Evolutionary conservation across 225 moss, liverwort and hornwort species (phyloP), one percentile per base, ranked within the genome.

Genomic region (Physcomitrellopsis africana): DNA sequence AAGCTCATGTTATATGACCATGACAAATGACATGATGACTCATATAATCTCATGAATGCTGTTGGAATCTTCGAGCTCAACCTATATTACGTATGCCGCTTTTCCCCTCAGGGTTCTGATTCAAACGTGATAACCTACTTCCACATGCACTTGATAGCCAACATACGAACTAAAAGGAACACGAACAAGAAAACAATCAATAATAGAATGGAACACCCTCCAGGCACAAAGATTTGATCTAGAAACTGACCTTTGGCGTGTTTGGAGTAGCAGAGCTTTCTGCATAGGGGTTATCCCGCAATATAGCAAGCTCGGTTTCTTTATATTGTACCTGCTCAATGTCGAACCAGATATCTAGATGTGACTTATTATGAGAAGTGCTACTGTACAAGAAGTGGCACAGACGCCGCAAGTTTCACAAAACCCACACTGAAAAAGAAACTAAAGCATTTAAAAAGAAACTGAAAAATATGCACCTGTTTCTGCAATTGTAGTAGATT

Each of bases 231-330:
- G 55, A 44, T 51, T 65, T 82, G 26, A 74, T 24, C 37, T 53
- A 63, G 47, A 45, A 53, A 67, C 63, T 80, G 53, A 82, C 80
- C 83, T 85, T 87, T 13, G 85, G 87, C 37, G 85, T 79, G 61
- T 80, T 86, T 18, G 90, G 80, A 63, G 84, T 79, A 24, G 29
- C 60, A 68, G 74, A 76, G 58, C 82, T 76, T 56, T 89, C 90
- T 68, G 84, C 93, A 75, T 75, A 80, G 13, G 84, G 86, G 67
- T 86, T 81, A 48, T 92, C 85, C 13, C 85, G 73, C 37, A 88
- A 63, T 15, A 86, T 67, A 3, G 75, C 73, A 3, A 82, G 65
- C 60, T 83, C 83, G 10, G 51, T 78, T 77, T 82, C 84, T 67
- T 87, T 77, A 58, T 72, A 80, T 57, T 87, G 77, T 22, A 91